These are phyloP conservation scores for Mycosphaerella sp. DNA, from an alignment of 2,329 filamentous ascomycete species.

Conservation along the genomic window DNA sequence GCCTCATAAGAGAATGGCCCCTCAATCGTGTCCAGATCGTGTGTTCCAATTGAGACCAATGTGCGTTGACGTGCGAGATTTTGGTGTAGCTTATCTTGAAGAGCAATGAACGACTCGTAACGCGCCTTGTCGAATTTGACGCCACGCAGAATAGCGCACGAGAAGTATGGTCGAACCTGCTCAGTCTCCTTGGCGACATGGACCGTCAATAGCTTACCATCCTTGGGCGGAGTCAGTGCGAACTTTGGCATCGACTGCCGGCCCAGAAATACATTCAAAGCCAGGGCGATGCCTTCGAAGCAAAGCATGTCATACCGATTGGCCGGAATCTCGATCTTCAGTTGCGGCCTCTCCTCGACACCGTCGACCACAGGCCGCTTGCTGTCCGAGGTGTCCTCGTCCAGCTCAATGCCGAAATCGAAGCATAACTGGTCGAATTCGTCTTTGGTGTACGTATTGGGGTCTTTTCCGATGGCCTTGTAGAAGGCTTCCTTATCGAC, in stretches of 20 bases:
- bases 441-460: constrained; percentile 64
- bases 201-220: constrained; percentile 71
- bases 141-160: constrained; percentile 81
- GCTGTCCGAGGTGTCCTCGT: constrained; percentile 81
- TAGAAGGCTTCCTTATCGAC: constrained; percentile 96
- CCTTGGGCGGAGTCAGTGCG: constrained; percentile 63
- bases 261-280: constrained; percentile 90
- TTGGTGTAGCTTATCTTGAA: constrained; percentile 97
- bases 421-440: constrained; percentile 98
- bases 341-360: constrained; percentile 78
- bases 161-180: constrained; percentile 78
- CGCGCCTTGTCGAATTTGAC: constrained; percentile 85
- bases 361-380: constrained; percentile 69
- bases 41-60: constrained; percentile 92
- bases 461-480: constrained; percentile 80
- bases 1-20: constrained; percentile 98
- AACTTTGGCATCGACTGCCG: constrained; percentile 73
- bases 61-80: constrained; percentile 91
- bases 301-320: constrained; percentile 91
- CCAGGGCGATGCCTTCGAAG: constrained; percentile 92
- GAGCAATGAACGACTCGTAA: constrained; percentile 94
- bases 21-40: constrained; percentile 88
- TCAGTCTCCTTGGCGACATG: constrained; percentile 62
- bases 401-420: constrained; percentile 96
- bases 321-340: constrained; percentile 97